phyloP scores from a whole-genome alignment of 176 grass and related monocot species.

The Rhynchospora pubera region DNA sequence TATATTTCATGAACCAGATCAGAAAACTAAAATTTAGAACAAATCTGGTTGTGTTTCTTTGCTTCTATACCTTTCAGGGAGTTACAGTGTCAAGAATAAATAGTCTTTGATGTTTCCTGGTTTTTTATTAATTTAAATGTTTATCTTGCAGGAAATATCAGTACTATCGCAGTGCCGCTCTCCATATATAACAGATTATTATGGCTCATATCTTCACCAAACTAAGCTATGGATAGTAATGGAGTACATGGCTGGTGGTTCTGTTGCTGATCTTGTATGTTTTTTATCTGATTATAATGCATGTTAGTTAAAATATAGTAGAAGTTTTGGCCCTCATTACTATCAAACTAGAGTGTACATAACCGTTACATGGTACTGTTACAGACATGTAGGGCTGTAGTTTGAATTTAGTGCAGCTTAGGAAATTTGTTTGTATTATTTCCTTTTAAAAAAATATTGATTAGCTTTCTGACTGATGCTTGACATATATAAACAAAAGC shows the following conservation, averaged over 20 bases:
- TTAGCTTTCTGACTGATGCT: background rate
- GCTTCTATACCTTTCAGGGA: background rate
- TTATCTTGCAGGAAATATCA: constrained; percentile 75
- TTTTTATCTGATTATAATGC: constrained; percentile 9
- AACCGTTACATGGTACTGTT: background rate
- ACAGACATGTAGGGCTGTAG: background rate
- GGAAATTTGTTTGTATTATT: background rate
- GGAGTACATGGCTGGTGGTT: constrained; percentile 99
- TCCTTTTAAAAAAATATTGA: background rate
- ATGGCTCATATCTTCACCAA: constrained; percentile 97
- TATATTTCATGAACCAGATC: background rate
- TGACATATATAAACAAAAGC: background rate
- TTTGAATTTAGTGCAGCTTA: background rate
- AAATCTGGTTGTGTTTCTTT: background rate
- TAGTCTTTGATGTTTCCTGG: background rate
- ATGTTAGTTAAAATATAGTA: background rate
- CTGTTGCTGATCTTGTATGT: constrained; percentile 97
- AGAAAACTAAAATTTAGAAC: background rate
- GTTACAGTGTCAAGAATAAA: background rate
- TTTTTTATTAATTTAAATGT: constrained; percentile 29
- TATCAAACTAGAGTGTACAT: background rate
- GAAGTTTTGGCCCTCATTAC: background rate
- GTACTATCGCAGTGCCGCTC: constrained; percentile 98
- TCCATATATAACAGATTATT: constrained; percentile 99
- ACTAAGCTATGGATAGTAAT: constrained; percentile 97